Base-by-base conservation (phyloP, 441 rosid genomes). In the Mallotus repandus region DNA sequence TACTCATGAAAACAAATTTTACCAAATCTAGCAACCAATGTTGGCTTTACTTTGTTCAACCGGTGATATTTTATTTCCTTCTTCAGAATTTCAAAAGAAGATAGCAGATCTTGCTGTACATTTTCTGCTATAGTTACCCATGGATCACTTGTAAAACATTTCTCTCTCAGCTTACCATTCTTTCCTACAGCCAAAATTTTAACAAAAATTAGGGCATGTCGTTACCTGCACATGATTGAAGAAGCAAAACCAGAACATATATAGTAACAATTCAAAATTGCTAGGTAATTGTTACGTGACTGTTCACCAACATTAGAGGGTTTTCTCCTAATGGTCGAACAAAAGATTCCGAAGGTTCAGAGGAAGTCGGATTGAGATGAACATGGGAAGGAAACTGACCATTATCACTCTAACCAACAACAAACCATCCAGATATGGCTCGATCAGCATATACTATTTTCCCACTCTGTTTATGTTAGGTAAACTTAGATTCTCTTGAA, bases 1-100 rank as follows among this genome's bases (percentile, higher is more conserved):
- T 77, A 86, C 93, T 84, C 69, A 41, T 62, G 69, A 70, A 87
- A 87, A 60, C 70, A 63, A 66, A 81, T 65, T 62, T 86, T 85
- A 16, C 95, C 89, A 64, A 89, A 76, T 69, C 89, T 77, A 78
- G 86, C 88, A 35, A 86, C 81, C 73, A 85, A 52, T 78, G 74
- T 14, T 70, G 85, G 85, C 64, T 88, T 88, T 41, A 78, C 60
- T 55, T 70, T 78, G 41, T 74, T 84, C 69, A 69, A 72, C 22
- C 64, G 69, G 18, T 72, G 73, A 65, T 59, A 19, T 70, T 64
- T 54, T 29, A 71, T 69, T 71, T 76, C 82, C 69, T 75, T 75
- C 83, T 68, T 88, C 62, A 84, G 70, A 12, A 5, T 69, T 60
- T 66, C 74, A 66, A 73, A 87, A 61, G 87, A 83, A 72, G 81